These are phyloP conservation scores for Cladorrhinum samala DNA, from an alignment of 495 filamentous ascomycete genomes.

Conservation along the genomic window DNA sequence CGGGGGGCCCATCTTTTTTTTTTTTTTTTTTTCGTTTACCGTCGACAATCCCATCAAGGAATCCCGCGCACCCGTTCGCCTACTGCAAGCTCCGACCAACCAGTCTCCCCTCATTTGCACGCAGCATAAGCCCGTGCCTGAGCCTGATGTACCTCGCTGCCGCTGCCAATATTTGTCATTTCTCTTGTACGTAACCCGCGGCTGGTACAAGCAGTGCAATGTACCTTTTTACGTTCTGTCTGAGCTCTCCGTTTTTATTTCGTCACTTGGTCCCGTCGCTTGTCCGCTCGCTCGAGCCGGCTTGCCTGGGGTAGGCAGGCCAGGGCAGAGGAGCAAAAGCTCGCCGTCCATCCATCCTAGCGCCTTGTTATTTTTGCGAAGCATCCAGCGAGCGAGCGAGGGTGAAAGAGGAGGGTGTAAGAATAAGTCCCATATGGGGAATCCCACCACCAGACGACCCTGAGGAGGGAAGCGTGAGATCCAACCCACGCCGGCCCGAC, in stretches of 20 bases:
- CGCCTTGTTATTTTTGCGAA: conserved; percentile 21
- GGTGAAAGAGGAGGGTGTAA: neutral
- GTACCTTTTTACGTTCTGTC: conserved; percentile 14
- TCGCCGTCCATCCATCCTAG: conserved; percentile 13
- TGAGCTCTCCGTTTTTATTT: conserved; percentile 23
- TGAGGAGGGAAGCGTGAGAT: neutral
- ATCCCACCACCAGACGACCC: conserved; percentile 15
- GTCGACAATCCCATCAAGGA: conserved; percentile 11
- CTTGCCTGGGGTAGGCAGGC: conserved; percentile 8
- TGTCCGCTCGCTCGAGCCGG: neutral
- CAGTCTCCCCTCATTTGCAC: conserved; percentile 9
- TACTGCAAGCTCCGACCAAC: conserved; percentile 7
- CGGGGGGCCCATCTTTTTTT: conserved; percentile 5
- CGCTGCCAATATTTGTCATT: neutral
- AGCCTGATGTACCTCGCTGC: neutral
- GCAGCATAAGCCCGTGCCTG: neutral
- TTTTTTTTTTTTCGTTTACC: neutral
- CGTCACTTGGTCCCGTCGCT: conserved; percentile 17
- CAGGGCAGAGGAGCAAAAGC: neutral
- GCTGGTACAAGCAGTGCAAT: too few species aligned
- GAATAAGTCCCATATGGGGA: conserved; percentile 4
- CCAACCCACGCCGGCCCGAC: conserved; percentile 23
- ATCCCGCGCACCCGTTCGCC: conserved; percentile 18
- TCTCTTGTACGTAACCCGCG: conserved; percentile 1
- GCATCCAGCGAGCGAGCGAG: conserved; percentile 3